Evolutionary conservation across 805 yeast species (phyloP), one percentile per base, ranked within the genome.

Genomic region (Yamadazyma sp.): DNA sequence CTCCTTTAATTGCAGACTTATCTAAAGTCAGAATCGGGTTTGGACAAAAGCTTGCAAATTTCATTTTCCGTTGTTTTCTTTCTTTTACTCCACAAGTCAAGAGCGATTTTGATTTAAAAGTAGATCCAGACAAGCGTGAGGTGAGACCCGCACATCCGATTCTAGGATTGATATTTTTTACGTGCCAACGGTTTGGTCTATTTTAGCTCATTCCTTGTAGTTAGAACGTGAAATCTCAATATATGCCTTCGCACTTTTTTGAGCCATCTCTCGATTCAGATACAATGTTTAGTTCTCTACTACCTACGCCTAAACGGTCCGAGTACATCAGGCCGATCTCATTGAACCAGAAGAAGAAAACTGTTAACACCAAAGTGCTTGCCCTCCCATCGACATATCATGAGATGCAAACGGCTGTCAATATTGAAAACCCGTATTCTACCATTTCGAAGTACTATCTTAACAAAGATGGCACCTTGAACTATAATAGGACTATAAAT

Each of bases 251-350:
- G n/a, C n/a, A n/a, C n/a, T n/a, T n/a, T n/a, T n/a, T n/a, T n/a
- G n/a, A n/a, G n/a, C n/a, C n/a, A n/a, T n/a, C n/a, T n/a, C n/a
- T n/a, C n/a, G n/a, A n/a, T n/a, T n/a, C n/a, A n/a, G n/a, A n/a
- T 11, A 29, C 17, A 9, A 63, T 62, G 70, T 59, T 64, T 40
- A 64, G 70, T 41, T 53, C 64, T 6, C 49, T 55, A 20, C 53
- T 65, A 40, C 61, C 70, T n/a, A 49, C 32, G 17, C 70, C 71
- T 3, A 54, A 57, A 28, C 48, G 61, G 32, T 45, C 59, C 4
- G 35, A 47, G 1, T 53, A 54, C 35, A 7, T 13, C 5, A 17
- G 28, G 11, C 29, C 30, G 11, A 15, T 32, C 6, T 9, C 14
- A 26, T 12, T 38, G 3, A 10, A 11, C 7, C 26, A 32, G 5